Percentiles rank a stretch among this genome's conserved stretches.
Conservation (phyloP, 2,329 filamentous ascomycete species). For the Colletotrichum navitas region DNA sequence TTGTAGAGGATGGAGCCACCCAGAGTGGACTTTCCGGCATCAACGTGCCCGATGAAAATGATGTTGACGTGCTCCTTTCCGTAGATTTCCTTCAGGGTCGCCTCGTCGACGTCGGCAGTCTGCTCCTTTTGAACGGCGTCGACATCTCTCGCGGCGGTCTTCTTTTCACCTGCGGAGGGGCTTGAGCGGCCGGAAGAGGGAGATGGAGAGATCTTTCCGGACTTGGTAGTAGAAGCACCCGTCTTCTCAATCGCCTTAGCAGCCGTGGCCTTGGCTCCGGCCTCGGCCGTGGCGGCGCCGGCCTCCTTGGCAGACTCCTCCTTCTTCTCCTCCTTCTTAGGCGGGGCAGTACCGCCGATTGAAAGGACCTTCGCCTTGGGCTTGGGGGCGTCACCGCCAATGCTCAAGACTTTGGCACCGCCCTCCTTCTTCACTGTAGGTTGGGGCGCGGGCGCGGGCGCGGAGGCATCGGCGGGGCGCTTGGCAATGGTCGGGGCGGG, state of each 20-base stretch:
- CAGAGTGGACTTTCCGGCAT: slow-evolving; percentile 96
- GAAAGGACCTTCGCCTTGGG: slow-evolving; percentile 63
- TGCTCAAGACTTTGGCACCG: slow-evolving; percentile 74
- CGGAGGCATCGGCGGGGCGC: slow-evolving; percentile 64
- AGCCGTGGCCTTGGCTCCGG: slow-evolving; percentile 86
- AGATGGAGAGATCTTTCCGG: slow-evolving; percentile 83
- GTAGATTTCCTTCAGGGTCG: slow-evolving; percentile 92
- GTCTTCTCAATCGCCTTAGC: slow-evolving; percentile 94
- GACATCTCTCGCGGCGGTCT: slow-evolving; percentile 69
- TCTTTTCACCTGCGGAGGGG: slow-evolving; percentile 74
- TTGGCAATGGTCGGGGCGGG: slow-evolving; percentile 74
- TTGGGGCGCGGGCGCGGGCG: slow-evolving; percentile 61
- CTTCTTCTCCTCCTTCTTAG: slow-evolving; percentile 61
- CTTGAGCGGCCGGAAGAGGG: slow-evolving; percentile 88
- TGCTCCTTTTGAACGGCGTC: slow-evolving; percentile 89
- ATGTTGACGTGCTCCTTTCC: slow-evolving; percentile 95
- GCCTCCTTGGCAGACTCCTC: slow-evolving; percentile 64
- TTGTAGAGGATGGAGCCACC: slow-evolving; percentile 93
- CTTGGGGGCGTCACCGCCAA: slow-evolving; percentile 70
- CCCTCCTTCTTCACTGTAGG: slow-evolving; percentile 67
- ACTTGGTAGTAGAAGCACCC: slow-evolving; percentile 68
- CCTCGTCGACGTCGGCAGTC: slow-evolving; percentile 76
- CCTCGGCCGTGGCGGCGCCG: slow-evolving; percentile 61
- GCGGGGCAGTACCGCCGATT: slow-evolving; percentile 53
- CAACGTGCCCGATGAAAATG: slow-evolving; percentile 98